A percentile compares a stretch with the other conserved stretches of the same genome.
These are phyloP conservation scores for Wakefieldia striispora DNA, from an alignment of 768 basidiomycete genomes.

Conservation along the genomic window DNA sequence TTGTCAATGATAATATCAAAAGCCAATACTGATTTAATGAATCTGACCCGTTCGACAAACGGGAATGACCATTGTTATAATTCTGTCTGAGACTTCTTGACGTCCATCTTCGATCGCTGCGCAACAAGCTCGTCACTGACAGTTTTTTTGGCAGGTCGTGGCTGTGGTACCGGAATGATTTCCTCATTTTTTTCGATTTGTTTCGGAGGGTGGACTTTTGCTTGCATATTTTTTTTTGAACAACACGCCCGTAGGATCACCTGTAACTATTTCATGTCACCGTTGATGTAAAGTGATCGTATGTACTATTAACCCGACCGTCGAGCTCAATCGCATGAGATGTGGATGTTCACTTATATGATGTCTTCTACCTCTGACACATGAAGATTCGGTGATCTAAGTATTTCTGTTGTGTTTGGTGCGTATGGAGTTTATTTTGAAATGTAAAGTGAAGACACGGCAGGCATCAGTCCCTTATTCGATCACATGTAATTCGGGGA, in stretches of 20 bases:
- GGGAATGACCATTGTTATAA: slow-evolving; percentile 4
- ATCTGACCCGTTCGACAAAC: slow-evolving; percentile 5
- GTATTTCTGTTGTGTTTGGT: too few species aligned
- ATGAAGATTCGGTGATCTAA: too few species aligned
- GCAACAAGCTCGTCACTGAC: neutral
- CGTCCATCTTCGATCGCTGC: neutral
- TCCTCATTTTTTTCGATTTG: too few species aligned
- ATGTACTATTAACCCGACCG: too few species aligned
- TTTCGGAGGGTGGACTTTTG: too few species aligned
- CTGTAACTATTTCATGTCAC: neutral
- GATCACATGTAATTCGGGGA: slow-evolving; percentile 30
- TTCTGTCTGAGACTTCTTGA: neutral
- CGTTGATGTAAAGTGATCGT: too few species aligned
- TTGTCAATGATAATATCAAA: slow-evolving; percentile 7
- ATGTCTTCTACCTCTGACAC: too few species aligned
- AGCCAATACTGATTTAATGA: slow-evolving; percentile 15
- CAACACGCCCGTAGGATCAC: neutral
- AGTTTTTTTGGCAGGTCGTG: too few species aligned
- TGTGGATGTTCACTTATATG: too few species aligned
- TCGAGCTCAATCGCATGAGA: too few species aligned
- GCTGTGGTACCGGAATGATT: neutral
- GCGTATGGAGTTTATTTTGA: too few species aligned
- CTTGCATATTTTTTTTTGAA: neutral
- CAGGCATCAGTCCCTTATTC: slow-evolving; percentile 19
- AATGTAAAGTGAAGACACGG: too few species aligned